Evolutionary conservation across 257 asterid species (phyloP), one percentile per base, ranked within the genome.

Genomic region (Phtheirospermum japonicum): DNA sequence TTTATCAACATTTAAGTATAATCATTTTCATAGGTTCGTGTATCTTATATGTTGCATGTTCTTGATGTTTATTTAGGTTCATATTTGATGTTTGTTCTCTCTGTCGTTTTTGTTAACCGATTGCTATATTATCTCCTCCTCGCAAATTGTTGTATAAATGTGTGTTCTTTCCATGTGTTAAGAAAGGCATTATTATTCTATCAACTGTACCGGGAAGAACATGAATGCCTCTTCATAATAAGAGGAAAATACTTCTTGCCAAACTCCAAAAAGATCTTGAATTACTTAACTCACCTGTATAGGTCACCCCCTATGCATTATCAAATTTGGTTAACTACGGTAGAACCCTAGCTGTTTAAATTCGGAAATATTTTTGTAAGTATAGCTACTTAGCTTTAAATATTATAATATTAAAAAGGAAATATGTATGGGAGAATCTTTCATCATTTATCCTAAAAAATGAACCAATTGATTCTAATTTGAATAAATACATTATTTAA

Each of bases 401-500:
- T 23, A 23, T 40, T 12, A 40, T 12, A 4, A 40, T 9, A 40
- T 1, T 8, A 9, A 4, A 6, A 12, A 1, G 48, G 5, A 12
- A 1, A 40, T 40, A 4, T 40, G 48, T n/a, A n/a, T n/a, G n/a
- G n/a, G n/a, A n/a, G n/a, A n/a, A n/a, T n/a, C n/a, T n/a, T n/a
- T n/a, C n/a, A n/a, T 32, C 33, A 13, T 52, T 54, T 61, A 63
- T 62, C 19, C 43, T 18, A 42, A 58, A 19, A 42, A 43, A 43
- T 55, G 4, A 18, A 23, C 58, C 2, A 30, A 11, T 17, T 23
- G 37, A 0, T 6, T 62, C 48, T 54, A 57, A 62, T 62, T n/a
- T n/a, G 12, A 31, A 46, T 33, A 4, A 52, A 6, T 61, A 4
- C 16, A 11, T 61, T 32, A 0, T 5, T 1, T 23, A 23, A 1